Conservation (phyloP, 2,329 filamentous ascomycete genomes). For the Metarhizium anisopliae region DNA sequence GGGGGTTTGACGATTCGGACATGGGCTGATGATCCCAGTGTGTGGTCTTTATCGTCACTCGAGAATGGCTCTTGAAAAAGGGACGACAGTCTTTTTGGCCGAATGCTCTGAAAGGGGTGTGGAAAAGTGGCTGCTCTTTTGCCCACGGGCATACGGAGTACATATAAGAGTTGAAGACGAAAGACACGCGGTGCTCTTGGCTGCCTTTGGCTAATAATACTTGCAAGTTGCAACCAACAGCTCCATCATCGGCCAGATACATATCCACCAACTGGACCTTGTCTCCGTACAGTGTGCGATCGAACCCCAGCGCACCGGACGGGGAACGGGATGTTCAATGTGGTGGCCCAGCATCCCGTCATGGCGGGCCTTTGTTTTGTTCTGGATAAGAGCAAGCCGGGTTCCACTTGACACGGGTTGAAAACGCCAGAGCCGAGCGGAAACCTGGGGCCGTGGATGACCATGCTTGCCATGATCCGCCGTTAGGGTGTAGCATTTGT, state of each 20-base stretch:
- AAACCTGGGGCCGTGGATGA: not conserved
- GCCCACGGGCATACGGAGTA: no score
- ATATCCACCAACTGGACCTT: not conserved
- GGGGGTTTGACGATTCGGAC: no score
- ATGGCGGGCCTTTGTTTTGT: not conserved
- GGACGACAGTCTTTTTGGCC: no score
- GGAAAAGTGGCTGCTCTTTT: no score
- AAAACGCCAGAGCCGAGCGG: not conserved
- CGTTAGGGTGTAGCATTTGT: no score
- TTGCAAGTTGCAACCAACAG: no score
- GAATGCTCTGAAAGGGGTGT: no score
- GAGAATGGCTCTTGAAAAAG: no score
- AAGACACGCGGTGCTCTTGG: no score
- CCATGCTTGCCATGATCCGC: not conserved
- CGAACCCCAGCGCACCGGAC: not conserved
- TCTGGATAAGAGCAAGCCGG: not conserved
- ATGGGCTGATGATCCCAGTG: no score
- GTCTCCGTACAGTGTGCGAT: slow-evolving; percentile 1
- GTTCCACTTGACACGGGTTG: not conserved
- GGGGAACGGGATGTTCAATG: slow-evolving; percentile 1
- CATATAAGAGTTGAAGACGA: no score
- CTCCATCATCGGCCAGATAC: not conserved
- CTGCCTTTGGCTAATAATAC: not conserved
- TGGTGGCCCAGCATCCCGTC: not conserved
- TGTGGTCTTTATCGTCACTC: no score